Evolutionary conservation across 1,284 basidiomycete species (phyloP), one percentile per base, ranked within the genome.

Genomic region (Chondrostereum purpureum): DNA sequence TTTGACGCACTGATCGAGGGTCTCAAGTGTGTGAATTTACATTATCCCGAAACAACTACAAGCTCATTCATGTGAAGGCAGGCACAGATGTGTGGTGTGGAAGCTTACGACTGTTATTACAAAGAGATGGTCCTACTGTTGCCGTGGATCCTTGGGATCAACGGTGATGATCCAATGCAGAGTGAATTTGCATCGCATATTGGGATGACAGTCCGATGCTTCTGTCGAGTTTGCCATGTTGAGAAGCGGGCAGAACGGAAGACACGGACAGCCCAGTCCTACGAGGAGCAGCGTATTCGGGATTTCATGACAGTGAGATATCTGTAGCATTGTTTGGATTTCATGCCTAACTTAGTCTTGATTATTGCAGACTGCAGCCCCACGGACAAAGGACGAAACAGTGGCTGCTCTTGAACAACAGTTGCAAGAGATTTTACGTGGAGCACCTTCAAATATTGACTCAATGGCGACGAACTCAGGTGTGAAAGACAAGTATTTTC

Each of bases 121-220:
- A 34, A 49, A 1, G 52, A 57, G 14, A 37, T 46, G 12, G 49
- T 55, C 2, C 19, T 54, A 0, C 8, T 54, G 0, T 38, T 55
- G 6, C 52, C 51, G 0, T 55, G 47, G 35, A 47, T 54, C 4
- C 44, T 55, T 19, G 57, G 47, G 0, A 42, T 58, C 22, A 42
- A 50, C 4, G 53, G 58, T n/a, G 56, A 58, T 19, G 58, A 57
- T 42, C 55, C 58, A 0, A 59, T 59, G 58, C 49, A 53, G 17
- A 54, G 53, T 41, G 57, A 58, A 34, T 52, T 59, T 44, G 46
- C 53, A 1, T 54, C 48, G 14, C 57, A 59, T 39, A 39, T 39
- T 18, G 37, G 37, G 18, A 14, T 39, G 12, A 13, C 14, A 12
- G 37, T 14, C 13, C 16, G 20, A 39, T 39, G 16, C 13, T 39